Evolutionary conservation across 2,329 filamentous ascomycete species (phyloP).

Genomic region (Ascochyta rabiei): DNA sequence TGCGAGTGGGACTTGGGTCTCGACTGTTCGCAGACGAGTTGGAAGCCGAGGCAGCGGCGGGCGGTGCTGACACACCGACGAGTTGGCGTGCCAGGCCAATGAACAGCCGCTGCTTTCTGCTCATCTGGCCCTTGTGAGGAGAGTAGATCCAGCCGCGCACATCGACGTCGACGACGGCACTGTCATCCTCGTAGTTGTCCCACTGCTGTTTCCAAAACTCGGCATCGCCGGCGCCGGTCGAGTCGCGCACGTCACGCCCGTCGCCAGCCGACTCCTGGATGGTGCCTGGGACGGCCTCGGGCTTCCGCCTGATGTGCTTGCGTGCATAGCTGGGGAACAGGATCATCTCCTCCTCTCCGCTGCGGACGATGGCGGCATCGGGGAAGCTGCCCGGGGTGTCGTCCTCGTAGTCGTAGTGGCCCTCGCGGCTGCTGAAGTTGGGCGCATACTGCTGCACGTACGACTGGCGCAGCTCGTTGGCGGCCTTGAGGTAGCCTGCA

Average conservation of each 20-base stretch:
- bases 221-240: conserved; percentile 61
- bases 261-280: conserved; percentile 49
- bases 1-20: conserved; percentile 50
- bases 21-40: conserved; percentile 51
- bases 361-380: conserved; percentile 78
- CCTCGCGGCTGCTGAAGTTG: conserved; percentile 55
- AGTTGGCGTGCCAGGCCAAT: conserved; percentile 86
- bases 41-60: conserved; percentile 48
- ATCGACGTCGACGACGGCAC: conserved; percentile 89
- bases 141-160: conserved; percentile 95
- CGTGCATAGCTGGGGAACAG: conserved; percentile 94
- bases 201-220: conserved; percentile 81
- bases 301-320: conserved; percentile 63
- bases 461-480: conserved; percentile 72
- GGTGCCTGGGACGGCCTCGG: conserved; percentile 43
- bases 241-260: conserved; percentile 51
- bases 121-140: conserved; percentile 83
- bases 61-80: conserved; percentile 80
- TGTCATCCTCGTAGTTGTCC: conserved; percentile 79
- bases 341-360: conserved; percentile 89
- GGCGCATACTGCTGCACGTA: conserved; percentile 63
- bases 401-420: conserved; percentile 50
- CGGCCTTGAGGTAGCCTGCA: conserved; percentile 72
- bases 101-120: conserved; percentile 82
- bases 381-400: conserved; percentile 79